phyloP scores from a whole-genome alignment of 495 filamentous ascomycete species.

The Aspergillus homomorphus region DNA sequence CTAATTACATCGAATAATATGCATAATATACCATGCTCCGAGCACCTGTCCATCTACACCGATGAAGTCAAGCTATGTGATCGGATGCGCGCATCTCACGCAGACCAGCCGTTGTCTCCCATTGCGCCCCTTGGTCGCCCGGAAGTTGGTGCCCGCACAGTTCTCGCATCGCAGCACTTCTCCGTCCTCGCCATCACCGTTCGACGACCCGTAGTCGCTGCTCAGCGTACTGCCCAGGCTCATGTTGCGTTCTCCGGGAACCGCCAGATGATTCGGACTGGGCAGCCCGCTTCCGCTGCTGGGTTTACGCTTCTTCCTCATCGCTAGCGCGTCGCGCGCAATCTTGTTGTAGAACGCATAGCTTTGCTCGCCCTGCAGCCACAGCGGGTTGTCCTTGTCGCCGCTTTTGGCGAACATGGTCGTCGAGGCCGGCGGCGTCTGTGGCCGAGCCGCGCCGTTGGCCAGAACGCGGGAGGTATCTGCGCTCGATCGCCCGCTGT shows the following conservation, averaged over 20 bases:
- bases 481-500: conserved; percentile 24
- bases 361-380: conserved; percentile 51
- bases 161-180: conserved; percentile 48
- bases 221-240: conserved; percentile 44
- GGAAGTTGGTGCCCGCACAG: conserved; percentile 53
- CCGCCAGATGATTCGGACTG: conserved; percentile 25
- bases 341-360: conserved; percentile 53
- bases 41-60: not conserved
- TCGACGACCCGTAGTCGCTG: conserved; percentile 41
- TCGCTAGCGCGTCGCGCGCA: conserved; percentile 43
- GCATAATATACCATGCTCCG: not conserved
- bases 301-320: conserved; percentile 23
- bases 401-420: conserved; percentile 21
- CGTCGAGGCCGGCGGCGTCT: conserved; percentile 17
- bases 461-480: not conserved
- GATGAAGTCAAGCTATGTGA: conserved; percentile 5
- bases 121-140: conserved; percentile 42
- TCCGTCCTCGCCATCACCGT: conserved; percentile 35
- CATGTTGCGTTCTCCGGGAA: conserved; percentile 26
- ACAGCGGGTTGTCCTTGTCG: conserved; percentile 43
- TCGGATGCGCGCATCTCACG: conserved; percentile 42
- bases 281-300: conserved; percentile 22
- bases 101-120: conserved; percentile 53
- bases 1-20: not conserved
- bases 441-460: conserved; percentile 1